Evolutionary conservation across 176 grass and related monocot genomes (phyloP), one percentile per base, ranked within the genome.

Genomic region (Cenchrus fungigraminus): DNA sequence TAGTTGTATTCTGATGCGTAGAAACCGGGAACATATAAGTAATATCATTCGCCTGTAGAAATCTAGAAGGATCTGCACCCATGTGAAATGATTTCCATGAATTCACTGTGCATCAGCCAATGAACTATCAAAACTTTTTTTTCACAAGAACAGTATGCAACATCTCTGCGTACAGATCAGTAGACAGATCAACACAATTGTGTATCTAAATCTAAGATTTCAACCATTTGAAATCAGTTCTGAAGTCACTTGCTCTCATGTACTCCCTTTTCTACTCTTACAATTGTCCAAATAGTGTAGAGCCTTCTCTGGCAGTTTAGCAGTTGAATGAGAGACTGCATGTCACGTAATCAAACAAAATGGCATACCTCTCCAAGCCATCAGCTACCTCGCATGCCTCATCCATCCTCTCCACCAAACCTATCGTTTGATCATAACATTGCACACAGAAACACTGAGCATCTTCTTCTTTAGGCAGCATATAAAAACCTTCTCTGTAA

Each of bases 191-290:
- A 40, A 37, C 25, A 52, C 16, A 13, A 46, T 54, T 25, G n/a
- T 31, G 56, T 81, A 46, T 85, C 60, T 54, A 74, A 19, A 72
- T 71, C 64, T 19, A 43, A 59, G 13, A 77, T 66, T 82, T 86
- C 49, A 83, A 51, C 49, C 40, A 86, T 9, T 60, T 86, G 64
- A 90, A 86, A 82, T 73, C 25, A 25, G 32, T 72, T 73, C 45
- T 60, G 42, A 28, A 78, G 49, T 77, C 72, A 8, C 56, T 75
- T 52, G 51, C 8, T 51, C 80, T 85, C 60, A 69, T 59, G 28
- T 79, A 68, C 47, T 50, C 37, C 1, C 80, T 89, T 67, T 32
- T 37, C 59, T 56, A 65, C 17, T 65, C 56, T 50, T 10, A 29
- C 29, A 50, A 58, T 82, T 65, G 22, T 64, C 57, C 4, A 46